phyloP scores from a whole-genome alignment of 805 yeast genomes.

The Zygosaccharomyces pseudorouxii region DNA sequence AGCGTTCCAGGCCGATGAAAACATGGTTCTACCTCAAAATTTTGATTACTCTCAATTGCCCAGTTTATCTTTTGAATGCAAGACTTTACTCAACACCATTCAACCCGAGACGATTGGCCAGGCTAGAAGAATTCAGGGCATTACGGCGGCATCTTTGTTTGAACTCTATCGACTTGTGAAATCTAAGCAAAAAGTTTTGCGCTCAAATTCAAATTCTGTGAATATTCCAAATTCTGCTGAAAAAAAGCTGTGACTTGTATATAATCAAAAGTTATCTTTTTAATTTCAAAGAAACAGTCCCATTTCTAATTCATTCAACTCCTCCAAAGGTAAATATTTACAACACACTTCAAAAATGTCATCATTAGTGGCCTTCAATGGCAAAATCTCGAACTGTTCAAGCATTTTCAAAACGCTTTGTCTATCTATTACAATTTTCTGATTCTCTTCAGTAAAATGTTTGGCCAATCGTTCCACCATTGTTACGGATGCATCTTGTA shows the following conservation, averaged over 20 bases:
- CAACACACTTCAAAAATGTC: conserved; percentile 28
- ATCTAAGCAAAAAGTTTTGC: conserved; percentile 24
- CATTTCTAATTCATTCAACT: conserved; percentile 24
- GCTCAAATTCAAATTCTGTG: background rate
- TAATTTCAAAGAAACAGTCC: conserved; percentile 13
- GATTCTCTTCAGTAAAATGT: conserved; percentile 11
- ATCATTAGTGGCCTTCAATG: conserved; percentile 15
- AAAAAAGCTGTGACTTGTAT: background rate
- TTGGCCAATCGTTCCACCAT: conserved; percentile 8
- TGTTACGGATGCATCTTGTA: conserved; percentile 13
- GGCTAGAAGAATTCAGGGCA: conserved; percentile 90
- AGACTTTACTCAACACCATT: conserved; percentile 59
- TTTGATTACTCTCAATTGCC: conserved; percentile 56
- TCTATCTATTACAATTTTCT: conserved; percentile 13
- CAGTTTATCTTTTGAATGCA: conserved; percentile 73
- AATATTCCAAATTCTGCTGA: background rate
- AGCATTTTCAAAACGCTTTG: conserved; percentile 15
- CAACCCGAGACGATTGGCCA: conserved; percentile 92
- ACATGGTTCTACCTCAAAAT: conserved; percentile 60
- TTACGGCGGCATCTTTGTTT: conserved; percentile 88
- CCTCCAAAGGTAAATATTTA: conserved; percentile 26
- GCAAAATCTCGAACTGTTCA: conserved; percentile 14
- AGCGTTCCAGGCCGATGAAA: conserved; percentile 83
- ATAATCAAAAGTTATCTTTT: background rate
- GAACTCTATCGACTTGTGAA: conserved; percentile 59